These are phyloP conservation scores for Quercus agrifolia DNA, from an alignment of 306 rosid species.

Conservation along the genomic window DNA sequence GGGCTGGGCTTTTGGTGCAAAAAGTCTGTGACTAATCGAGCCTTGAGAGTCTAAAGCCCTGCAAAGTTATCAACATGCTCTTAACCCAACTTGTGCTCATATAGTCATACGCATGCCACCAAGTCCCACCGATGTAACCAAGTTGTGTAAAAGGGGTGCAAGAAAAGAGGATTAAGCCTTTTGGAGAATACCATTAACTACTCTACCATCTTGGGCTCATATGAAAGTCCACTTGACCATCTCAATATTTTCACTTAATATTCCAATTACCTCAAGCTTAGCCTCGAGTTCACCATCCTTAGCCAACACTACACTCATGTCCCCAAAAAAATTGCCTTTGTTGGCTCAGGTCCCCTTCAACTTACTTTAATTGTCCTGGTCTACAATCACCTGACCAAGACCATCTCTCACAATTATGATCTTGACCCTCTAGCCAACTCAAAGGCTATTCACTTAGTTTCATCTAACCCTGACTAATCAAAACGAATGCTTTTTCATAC, in stretches of 20 bases:
- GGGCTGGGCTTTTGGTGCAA: slow-evolving; percentile 47
- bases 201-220: slow-evolving; percentile 45
- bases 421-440: slow-evolving; percentile 64
- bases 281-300: slow-evolving; percentile 43
- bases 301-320: slow-evolving; percentile 25
- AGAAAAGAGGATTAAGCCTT: slow-evolving; percentile 41
- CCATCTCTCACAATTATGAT: slow-evolving; percentile 70
- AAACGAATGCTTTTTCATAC: slow-evolving; percentile 66
- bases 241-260: slow-evolving; percentile 69
- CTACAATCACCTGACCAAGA: slow-evolving; percentile 45
- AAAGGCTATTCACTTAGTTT: slow-evolving; percentile 43
- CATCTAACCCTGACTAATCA: slow-evolving; percentile 51
- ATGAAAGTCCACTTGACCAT: slow-evolving; percentile 43
- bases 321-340: slow-evolving; percentile 50
- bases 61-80: slow-evolving; percentile 69
- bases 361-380: slow-evolving; percentile 74
- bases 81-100: slow-evolving; percentile 65
- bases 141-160: slow-evolving; percentile 34
- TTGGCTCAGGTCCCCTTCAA: slow-evolving; percentile 89
- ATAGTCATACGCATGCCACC: slow-evolving; percentile 83
- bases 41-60: slow-evolving; percentile 65
- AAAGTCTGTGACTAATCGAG: slow-evolving; percentile 43
- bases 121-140: slow-evolving; percentile 48
- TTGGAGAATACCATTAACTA: slow-evolving; percentile 52
- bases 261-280: slow-evolving; percentile 69